Evolutionary conservation across 768 basidiomycete genomes (phyloP).

Genomic region (Leccinum imitatum): DNA sequence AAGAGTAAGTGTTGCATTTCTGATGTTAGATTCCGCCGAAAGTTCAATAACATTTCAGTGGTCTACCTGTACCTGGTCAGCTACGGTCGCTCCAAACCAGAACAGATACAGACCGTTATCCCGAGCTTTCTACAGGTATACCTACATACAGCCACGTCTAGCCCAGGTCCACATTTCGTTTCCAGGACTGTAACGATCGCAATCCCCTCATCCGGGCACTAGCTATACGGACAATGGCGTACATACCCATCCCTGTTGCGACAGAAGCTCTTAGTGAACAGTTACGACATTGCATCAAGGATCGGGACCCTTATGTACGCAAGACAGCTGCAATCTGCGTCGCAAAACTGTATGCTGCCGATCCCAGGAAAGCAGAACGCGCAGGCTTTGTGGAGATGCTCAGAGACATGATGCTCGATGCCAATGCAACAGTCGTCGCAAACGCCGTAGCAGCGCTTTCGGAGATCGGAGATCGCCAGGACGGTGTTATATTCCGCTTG

Average conservation of each 20-base stretch:
- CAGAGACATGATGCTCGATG: conserved; percentile 87
- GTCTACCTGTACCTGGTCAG: conserved; percentile 97
- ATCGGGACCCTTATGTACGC: conserved; percentile 95
- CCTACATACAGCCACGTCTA: conserved; percentile 6
- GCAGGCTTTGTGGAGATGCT: conserved; percentile 90
- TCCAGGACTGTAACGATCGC: conserved; percentile 90
- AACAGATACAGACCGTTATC: conserved; percentile 90
- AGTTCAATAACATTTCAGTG: conserved; percentile 51
- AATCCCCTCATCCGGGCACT: conserved; percentile 97
- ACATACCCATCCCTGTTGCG: conserved; percentile 90
- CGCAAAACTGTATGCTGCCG: conserved; percentile 90
- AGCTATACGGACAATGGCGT: conserved; percentile 98
- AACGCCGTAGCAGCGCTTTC: conserved; percentile 95
- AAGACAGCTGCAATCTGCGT: conserved; percentile 99
- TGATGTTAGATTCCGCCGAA: not conserved
- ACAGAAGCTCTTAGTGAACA: conserved; percentile 86
- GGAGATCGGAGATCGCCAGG: conserved; percentile 95
- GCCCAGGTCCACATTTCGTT: conserved; percentile 13
- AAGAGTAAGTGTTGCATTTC: conserved; percentile 70
- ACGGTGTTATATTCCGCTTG: conserved; percentile 89
- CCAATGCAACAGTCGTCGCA: conserved; percentile 95
- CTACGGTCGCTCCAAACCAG: conserved; percentile 91
- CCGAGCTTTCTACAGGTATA: conserved; percentile 85
- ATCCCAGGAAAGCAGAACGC: conserved; percentile 82
- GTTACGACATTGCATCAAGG: conserved; percentile 87